Percentiles rank a stretch among this genome's conserved stretches.
phyloP scores from a whole-genome alignment of 306 rosid species.

The Cyamopsis tetragonoloba region DNA sequence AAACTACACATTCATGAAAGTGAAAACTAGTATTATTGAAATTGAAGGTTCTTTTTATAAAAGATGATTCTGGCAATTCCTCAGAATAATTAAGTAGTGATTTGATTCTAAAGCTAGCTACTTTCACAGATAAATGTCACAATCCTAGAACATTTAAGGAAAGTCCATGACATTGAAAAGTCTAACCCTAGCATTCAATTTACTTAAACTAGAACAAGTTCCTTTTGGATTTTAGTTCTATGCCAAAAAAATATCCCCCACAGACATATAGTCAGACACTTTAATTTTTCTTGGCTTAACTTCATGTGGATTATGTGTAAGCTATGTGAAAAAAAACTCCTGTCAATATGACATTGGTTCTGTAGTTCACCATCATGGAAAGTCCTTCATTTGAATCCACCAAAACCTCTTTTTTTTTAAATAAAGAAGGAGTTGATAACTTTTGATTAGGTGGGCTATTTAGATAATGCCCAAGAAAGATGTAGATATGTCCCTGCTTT shows the following conservation, averaged over 20 bases:
- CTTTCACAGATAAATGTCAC: constrained; percentile 34
- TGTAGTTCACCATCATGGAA: background rate
- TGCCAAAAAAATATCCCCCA: background rate
- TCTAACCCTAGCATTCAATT: constrained; percentile 12
- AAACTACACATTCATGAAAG: background rate
- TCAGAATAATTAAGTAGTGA: no score
- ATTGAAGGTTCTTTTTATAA: constrained; percentile 2
- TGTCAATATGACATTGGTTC: background rate
- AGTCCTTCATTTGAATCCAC: background rate
- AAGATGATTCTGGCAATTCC: background rate
- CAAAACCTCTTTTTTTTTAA: no score
- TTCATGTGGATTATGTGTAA: background rate
- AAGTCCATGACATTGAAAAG: constrained; percentile 14
- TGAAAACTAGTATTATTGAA: no score
- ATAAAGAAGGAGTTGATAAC: background rate
- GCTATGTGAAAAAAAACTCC: constrained; percentile 29
- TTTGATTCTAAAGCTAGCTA: constrained; percentile 29
- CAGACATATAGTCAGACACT: background rate
- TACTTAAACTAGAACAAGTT: constrained; percentile 25
- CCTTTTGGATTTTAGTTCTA: constrained; percentile 13
- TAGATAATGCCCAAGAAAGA: background rate
- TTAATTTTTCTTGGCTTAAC: background rate
- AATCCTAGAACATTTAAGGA: constrained; percentile 19
- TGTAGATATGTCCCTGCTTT: background rate
- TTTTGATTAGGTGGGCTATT: constrained; percentile 2